phyloP scores from a whole-genome alignment of 257 asterid species.

The Paraleonurus japonicus region DNA sequence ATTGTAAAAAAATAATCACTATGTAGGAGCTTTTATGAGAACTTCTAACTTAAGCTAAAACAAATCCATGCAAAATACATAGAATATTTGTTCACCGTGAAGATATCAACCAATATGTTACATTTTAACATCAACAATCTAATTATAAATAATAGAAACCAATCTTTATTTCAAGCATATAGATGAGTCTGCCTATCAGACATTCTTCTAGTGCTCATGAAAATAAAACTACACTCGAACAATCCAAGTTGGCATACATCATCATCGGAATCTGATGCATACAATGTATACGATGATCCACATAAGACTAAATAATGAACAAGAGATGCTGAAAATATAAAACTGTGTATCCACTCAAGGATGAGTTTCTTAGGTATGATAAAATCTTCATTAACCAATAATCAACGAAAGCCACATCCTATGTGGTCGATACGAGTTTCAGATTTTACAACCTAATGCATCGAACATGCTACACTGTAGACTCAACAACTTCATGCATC shows the following conservation, averaged over 20 bases:
- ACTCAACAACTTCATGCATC: background rate
- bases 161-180: constrained; percentile 25
- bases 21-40: background rate
- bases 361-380: constrained; percentile 15
- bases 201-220: constrained; percentile 44
- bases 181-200: constrained; percentile 36
- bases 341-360: constrained; percentile 10
- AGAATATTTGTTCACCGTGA: background rate
- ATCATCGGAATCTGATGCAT: too few species aligned
- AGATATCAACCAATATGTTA: constrained; percentile 6
- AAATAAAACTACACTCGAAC: constrained; percentile 40
- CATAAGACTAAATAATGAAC: constrained; percentile 25
- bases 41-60: background rate
- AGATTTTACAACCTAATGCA: background rate
- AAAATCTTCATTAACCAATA: constrained; percentile 14
- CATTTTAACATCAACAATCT: constrained; percentile 7
- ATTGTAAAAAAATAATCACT: background rate
- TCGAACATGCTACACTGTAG: background rate
- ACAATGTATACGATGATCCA: too few species aligned
- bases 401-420: constrained; percentile 19
- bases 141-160: constrained; percentile 14
- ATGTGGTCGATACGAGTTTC: constrained; percentile 24
- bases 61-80: constrained; percentile 5
- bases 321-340: constrained; percentile 18
- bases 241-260: constrained; percentile 67